Evolutionary conservation across 495 filamentous ascomycete genomes (phyloP).

Genomic region (Darksidea phi): DNA sequence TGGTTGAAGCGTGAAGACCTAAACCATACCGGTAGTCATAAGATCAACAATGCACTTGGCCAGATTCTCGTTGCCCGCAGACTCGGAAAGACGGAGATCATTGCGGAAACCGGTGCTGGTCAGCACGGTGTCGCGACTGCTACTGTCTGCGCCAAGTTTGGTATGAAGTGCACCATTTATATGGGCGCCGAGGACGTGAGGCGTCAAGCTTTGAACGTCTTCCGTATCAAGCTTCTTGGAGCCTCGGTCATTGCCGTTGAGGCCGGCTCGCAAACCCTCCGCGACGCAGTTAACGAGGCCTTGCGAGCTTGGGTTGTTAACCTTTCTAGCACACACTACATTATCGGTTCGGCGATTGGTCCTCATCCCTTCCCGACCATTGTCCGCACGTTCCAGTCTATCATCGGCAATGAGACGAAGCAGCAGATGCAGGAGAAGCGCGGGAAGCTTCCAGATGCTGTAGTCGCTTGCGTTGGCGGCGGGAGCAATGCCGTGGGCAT

Average conservation of each 20-base stretch:
- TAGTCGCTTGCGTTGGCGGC: constrained; percentile 94
- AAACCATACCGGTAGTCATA: constrained; percentile 78
- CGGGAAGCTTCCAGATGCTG: constrained; percentile 89
- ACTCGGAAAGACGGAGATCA: constrained; percentile 89
- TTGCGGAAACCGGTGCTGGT: constrained; percentile 93
- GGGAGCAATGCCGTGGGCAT: constrained; percentile 89
- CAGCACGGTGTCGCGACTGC: constrained; percentile 95
- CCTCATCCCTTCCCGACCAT: constrained; percentile 96
- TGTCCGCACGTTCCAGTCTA: constrained; percentile 89
- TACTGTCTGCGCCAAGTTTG: constrained; percentile 94
- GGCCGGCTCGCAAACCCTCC: constrained; percentile 77
- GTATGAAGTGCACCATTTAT: constrained; percentile 91
- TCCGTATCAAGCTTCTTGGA: constrained; percentile 93
- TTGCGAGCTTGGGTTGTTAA: constrained; percentile 84
- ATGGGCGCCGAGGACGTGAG: constrained; percentile 96
- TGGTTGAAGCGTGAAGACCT: constrained; percentile 95
- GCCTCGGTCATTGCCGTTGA: constrained; percentile 85
- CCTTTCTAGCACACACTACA: constrained; percentile 89
- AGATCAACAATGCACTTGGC: constrained; percentile 95
- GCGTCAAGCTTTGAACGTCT: constrained; percentile 91
- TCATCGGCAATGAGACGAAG: constrained; percentile 92
- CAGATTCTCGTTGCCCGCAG: constrained; percentile 79
- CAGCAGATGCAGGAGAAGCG: constrained; percentile 75
- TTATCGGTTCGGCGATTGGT: constrained; percentile 91
- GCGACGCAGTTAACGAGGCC: constrained; percentile 96